Percentiles rank a stretch among this genome's conserved stretches.
These are phyloP conservation scores for Russula sp. DNA, from an alignment of 768 basidiomycete species.

Conservation along the genomic window DNA sequence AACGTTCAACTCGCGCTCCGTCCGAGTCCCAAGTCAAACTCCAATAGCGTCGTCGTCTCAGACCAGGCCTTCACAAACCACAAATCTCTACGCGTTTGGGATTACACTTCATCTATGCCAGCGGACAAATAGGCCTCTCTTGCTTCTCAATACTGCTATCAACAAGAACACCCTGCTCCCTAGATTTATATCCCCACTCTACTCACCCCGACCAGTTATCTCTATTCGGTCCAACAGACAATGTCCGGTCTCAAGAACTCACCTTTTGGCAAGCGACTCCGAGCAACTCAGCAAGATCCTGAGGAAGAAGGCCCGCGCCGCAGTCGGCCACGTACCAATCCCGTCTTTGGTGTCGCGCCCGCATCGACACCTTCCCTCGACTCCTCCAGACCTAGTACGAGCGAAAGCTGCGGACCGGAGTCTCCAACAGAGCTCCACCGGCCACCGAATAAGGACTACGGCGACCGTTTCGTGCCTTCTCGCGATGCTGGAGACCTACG, in stretches of 20 bases:
- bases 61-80: neutral
- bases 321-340: slow-evolving; percentile 44
- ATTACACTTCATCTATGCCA: slow-evolving; percentile 12
- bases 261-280: slow-evolving; percentile 76
- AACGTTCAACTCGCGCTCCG: neutral
- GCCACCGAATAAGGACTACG: slow-evolving; percentile 31
- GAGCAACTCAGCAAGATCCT: slow-evolving; percentile 56
- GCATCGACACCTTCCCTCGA: slow-evolving; percentile 51
- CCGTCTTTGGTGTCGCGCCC: slow-evolving; percentile 45
- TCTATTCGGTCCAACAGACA: slow-evolving; percentile 5
- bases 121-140: slow-evolving; percentile 10
- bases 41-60: neutral
- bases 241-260: slow-evolving; percentile 82
- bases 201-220: slow-evolving; percentile 15
- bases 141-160: slow-evolving; percentile 10
- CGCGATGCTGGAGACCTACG: slow-evolving; percentile 54
- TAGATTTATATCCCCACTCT: slow-evolving; percentile 22
- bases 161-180: slow-evolving; percentile 3
- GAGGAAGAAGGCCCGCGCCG: slow-evolving; percentile 50
- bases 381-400: slow-evolving; percentile 43
- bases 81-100: neutral
- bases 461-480: slow-evolving; percentile 58
- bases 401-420: slow-evolving; percentile 45
- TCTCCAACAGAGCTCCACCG: slow-evolving; percentile 29
- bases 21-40: neutral